Percentiles rank a stretch among this genome's conserved stretches.
These are phyloP conservation scores for Ascocoryne sarcoides DNA, from an alignment of 2,329 filamentous ascomycete species.

Conservation along the genomic window DNA sequence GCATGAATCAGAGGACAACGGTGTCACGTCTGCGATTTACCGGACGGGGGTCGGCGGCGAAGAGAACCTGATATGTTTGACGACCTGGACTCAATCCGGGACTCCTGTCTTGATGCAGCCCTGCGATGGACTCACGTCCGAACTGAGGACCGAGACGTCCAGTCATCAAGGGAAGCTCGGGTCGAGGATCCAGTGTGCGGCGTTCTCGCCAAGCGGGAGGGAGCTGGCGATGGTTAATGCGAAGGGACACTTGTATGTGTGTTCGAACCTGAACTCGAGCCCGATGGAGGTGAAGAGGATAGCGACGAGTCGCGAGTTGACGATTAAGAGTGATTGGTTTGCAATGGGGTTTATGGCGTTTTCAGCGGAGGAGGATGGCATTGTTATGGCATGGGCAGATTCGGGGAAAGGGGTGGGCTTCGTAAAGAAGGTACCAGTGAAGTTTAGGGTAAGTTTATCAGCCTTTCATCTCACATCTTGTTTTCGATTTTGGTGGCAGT, in stretches of 20 bases:
- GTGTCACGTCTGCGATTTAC: conserved; percentile 31
- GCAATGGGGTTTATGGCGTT: conserved; percentile 31
- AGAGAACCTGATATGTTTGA: conserved; percentile 32
- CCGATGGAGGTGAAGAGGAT: conserved; percentile 31
- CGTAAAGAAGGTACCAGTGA: conserved; percentile 27
- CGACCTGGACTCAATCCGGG: conserved; percentile 36
- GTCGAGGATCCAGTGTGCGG: conserved; percentile 32
- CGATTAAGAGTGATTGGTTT: conserved; percentile 31
- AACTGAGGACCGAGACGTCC: conserved; percentile 28
- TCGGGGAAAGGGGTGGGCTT: conserved; percentile 27
- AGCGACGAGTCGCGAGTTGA: conserved; percentile 31
- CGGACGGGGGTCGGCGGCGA: conserved; percentile 28
- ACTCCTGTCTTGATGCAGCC: conserved; percentile 33
- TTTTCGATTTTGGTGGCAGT: neutral
- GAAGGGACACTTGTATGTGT: conserved; percentile 33
- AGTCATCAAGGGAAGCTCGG: conserved; percentile 30
- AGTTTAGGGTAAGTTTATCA: conserved; percentile 7
- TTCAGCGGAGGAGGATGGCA: conserved; percentile 30
- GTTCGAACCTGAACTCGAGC: conserved; percentile 32
- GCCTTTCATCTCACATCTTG: neutral
- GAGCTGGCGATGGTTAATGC: conserved; percentile 35
- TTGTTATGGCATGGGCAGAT: conserved; percentile 35
- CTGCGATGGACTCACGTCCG: conserved; percentile 29
- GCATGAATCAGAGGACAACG: conserved; percentile 35
- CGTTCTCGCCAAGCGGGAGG: conserved; percentile 32